phyloP scores from a whole-genome alignment of 1,139 yeast species.

The Zygoascus hellenicus region DNA sequence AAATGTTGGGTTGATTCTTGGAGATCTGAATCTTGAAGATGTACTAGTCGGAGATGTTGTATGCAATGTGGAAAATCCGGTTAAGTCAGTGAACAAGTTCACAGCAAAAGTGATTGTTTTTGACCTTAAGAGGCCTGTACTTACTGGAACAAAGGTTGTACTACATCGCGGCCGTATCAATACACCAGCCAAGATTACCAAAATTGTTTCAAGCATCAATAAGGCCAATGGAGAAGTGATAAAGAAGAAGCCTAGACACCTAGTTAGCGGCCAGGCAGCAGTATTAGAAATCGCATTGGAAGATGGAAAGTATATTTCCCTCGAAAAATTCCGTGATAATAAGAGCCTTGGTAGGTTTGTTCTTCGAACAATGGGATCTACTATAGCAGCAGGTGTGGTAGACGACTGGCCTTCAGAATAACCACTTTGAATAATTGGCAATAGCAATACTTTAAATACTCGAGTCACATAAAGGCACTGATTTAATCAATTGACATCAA shows the following conservation, averaged over 20 bases:
- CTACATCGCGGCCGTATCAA: conserved; percentile 77
- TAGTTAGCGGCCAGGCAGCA: conserved; percentile 70
- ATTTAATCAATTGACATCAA: too few relatives aligned
- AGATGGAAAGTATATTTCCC: conserved; percentile 45
- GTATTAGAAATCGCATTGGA: conserved; percentile 59
- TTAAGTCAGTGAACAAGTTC: conserved; percentile 48
- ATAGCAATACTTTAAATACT: too few relatives aligned
- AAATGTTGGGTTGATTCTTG: conserved; percentile 54
- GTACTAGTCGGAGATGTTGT: conserved; percentile 72
- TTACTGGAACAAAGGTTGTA: conserved; percentile 79
- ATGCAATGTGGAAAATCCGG: conserved; percentile 44
- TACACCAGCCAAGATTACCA: conserved; percentile 63
- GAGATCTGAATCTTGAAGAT: conserved; percentile 44
- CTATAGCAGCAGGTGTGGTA: conserved; percentile 84
- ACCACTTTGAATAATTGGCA: not conserved
- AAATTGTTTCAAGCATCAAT: conserved; percentile 49
- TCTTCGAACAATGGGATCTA: conserved; percentile 75
- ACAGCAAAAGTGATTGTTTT: conserved; percentile 58
- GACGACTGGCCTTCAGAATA: conserved; percentile 16
- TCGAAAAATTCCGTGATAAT: conserved; percentile 54
- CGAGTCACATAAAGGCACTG: too few relatives aligned
- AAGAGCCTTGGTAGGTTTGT: conserved; percentile 74
- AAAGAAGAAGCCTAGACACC: conserved; percentile 60
- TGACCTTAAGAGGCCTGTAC: conserved; percentile 63
- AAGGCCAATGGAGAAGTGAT: conserved; percentile 39